These are phyloP conservation scores for Wickerhamiella australiensis DNA, from an alignment of 805 yeast species.

Conservation along the genomic window DNA sequence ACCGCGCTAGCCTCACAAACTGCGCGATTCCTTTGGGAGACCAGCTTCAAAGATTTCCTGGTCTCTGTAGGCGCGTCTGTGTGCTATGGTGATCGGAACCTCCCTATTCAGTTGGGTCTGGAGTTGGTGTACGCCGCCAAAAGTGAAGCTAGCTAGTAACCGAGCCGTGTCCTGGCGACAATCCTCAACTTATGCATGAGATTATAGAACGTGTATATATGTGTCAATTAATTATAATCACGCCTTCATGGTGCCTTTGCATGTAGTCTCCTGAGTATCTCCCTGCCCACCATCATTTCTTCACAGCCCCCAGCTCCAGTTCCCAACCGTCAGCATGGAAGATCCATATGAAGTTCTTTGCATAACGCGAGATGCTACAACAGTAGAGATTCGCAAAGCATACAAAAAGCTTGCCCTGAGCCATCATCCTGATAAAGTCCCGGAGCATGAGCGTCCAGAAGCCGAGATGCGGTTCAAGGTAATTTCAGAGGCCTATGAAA, in stretches of 20 bases:
- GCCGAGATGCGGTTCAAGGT: slow-evolving; percentile 77
- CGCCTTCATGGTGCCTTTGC: too few relatives aligned
- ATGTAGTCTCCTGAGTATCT: too few relatives aligned
- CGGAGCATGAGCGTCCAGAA: slow-evolving; percentile 49
- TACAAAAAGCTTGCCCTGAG: slow-evolving; percentile 71
- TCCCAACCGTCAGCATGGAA: slow-evolving; percentile 13
- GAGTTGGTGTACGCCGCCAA: slow-evolving; percentile 19
- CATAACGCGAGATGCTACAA: slow-evolving; percentile 50
- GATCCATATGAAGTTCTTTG: slow-evolving; percentile 56
- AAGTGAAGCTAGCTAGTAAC: background rate
- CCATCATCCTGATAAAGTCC: slow-evolving; percentile 82
- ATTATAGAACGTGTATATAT: too few relatives aligned
- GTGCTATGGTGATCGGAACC: slow-evolving; percentile 20
- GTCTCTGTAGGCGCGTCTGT: slow-evolving; percentile 52
- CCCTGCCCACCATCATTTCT: too few relatives aligned
- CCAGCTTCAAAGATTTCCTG: slow-evolving; percentile 66
- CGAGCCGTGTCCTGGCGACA: too few relatives aligned
- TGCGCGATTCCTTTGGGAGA: slow-evolving; percentile 72
- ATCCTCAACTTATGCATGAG: too few relatives aligned
- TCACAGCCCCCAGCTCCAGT: background rate
- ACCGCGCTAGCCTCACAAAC: slow-evolving; percentile 54
- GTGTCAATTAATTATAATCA: too few relatives aligned
- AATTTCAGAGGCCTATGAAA: slow-evolving; percentile 74
- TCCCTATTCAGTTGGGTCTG: slow-evolving; percentile 18
- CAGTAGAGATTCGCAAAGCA: slow-evolving; percentile 67